These are phyloP conservation scores for Xylariales sp. DNA, from an alignment of 2,329 filamentous ascomycete species.

Conservation along the genomic window DNA sequence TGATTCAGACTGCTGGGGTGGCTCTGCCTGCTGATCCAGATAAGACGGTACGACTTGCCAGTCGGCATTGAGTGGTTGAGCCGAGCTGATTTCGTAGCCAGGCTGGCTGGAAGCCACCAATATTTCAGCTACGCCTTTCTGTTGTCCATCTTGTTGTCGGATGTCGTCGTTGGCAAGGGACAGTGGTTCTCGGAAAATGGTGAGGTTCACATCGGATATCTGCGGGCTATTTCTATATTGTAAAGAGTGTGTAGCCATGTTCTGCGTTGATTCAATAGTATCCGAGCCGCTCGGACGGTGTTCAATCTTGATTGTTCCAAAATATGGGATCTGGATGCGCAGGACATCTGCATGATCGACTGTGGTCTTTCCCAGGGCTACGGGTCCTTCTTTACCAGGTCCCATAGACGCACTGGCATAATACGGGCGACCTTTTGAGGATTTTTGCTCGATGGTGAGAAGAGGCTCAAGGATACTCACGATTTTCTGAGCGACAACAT, in stretches of 20 bases:
- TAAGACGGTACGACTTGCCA: constrained; percentile 11
- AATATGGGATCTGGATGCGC: constrained; percentile 38
- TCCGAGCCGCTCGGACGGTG: background rate
- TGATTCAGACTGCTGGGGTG: background rate
- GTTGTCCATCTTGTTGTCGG: constrained; percentile 1
- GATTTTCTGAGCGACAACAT: constrained; percentile 22
- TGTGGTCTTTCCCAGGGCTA: background rate
- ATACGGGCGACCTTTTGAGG: constrained; percentile 18
- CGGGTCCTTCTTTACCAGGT: background rate
- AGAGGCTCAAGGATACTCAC: constrained; percentile 22
- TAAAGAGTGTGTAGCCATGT: background rate
- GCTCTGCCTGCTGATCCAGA: background rate
- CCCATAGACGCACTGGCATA: background rate
- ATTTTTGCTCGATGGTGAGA: constrained; percentile 22
- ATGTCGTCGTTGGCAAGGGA: constrained; percentile 28
- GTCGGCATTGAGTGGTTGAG: constrained; percentile 9
- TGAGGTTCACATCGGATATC: background rate
- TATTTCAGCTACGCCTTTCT: background rate
- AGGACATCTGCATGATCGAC: constrained; percentile 17
- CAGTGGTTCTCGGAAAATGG: constrained; percentile 18
- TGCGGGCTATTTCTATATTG: background rate
- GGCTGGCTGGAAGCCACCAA: background rate
- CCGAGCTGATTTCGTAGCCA: constrained; percentile 10
- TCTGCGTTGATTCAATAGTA: background rate
- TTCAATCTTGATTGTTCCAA: constrained; percentile 29